Conservation (phyloP, 495 filamentous ascomycete genomes). For the Lasiosphaeriaceae sp. region DNA sequence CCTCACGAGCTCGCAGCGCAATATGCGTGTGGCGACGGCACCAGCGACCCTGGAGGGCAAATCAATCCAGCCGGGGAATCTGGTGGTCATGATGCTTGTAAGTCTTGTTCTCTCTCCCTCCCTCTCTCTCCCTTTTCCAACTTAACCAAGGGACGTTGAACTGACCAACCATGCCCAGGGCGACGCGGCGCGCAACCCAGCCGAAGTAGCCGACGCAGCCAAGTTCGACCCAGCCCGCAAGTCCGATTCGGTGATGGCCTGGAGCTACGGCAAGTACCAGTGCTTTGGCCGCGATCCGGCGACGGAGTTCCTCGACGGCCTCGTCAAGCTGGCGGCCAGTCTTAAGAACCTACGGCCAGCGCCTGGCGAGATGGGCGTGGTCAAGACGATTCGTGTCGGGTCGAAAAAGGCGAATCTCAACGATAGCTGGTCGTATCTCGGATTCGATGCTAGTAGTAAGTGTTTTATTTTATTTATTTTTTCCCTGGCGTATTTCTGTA, state of each 20-base stretch:
- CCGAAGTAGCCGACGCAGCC: constrained; percentile 10
- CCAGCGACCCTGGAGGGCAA: constrained; percentile 24
- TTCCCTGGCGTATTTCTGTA: too few species aligned
- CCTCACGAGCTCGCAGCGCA: constrained; percentile 27
- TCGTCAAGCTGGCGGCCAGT: constrained; percentile 31
- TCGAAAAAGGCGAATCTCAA: constrained; percentile 32
- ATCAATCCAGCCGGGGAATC: constrained; percentile 21
- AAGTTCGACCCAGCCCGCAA: constrained; percentile 17
- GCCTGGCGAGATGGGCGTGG: constrained; percentile 33
- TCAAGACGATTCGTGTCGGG: constrained; percentile 32
- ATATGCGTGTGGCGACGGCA: constrained; percentile 22
- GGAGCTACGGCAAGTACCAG: constrained; percentile 31
- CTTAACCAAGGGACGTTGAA: background rate
- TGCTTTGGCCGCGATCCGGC: constrained; percentile 29
- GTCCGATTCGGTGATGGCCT: constrained; percentile 11
- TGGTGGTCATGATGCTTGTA: constrained; percentile 30
- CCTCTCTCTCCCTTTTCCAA: background rate
- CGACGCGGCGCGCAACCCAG: constrained; percentile 24
- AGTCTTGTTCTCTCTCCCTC: constrained; percentile 4
- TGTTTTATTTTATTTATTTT: background rate
- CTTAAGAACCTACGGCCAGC: constrained; percentile 35
- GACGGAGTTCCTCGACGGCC: constrained; percentile 19
- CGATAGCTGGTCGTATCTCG: constrained; percentile 37
- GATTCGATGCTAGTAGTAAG: constrained; percentile 30
- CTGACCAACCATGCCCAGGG: constrained; percentile 12